phyloP scores from a whole-genome alignment of 2,329 filamentous ascomycete genomes.

The Fonsecaea multimorphosa region DNA sequence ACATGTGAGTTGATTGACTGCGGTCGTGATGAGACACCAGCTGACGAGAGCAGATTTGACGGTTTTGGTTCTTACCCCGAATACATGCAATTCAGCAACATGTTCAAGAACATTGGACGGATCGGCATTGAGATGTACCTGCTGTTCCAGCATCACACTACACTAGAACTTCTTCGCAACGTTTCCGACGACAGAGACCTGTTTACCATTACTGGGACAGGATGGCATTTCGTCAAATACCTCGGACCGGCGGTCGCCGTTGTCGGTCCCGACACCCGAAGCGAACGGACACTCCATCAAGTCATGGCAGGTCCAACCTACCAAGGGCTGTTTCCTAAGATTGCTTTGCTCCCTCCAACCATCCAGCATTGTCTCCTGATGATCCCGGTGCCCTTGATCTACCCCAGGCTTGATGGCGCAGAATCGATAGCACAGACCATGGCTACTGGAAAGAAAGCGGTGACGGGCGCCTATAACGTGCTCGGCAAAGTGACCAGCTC shows the following conservation, averaged over 20 bases:
- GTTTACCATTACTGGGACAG: conserved; percentile 95
- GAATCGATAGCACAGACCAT: conserved; percentile 91
- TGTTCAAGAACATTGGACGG: conserved; percentile 97
- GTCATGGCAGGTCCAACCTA: conserved; percentile 97
- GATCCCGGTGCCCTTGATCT: conserved; percentile 87
- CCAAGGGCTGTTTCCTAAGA: conserved; percentile 94
- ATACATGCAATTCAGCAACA: conserved; percentile 96
- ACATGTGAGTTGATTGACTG: conserved; percentile 75
- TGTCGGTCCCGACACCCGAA: conserved; percentile 88
- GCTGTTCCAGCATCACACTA: conserved; percentile 97
- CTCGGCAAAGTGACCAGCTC: conserved; percentile 94
- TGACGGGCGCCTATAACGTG: conserved; percentile 95
- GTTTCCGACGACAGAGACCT: conserved; percentile 86
- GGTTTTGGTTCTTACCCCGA: conserved; percentile 97
- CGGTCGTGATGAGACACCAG: background rate
- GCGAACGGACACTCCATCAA: conserved; percentile 85
- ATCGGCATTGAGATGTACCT: conserved; percentile 98
- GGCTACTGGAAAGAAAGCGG: conserved; percentile 92
- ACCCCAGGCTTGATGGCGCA: conserved; percentile 87
- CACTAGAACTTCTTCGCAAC: conserved; percentile 87
- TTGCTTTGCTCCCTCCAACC: conserved; percentile 85
- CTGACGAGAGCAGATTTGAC: conserved; percentile 72
- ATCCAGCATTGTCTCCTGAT: conserved; percentile 98
- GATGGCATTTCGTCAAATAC: conserved; percentile 98
- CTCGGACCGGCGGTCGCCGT: conserved; percentile 89